A percentile compares a stretch with the other conserved stretches of the same genome.
phyloP scores from a whole-genome alignment of 106 monocot species.

The Dendrobium chrysotoxum region DNA sequence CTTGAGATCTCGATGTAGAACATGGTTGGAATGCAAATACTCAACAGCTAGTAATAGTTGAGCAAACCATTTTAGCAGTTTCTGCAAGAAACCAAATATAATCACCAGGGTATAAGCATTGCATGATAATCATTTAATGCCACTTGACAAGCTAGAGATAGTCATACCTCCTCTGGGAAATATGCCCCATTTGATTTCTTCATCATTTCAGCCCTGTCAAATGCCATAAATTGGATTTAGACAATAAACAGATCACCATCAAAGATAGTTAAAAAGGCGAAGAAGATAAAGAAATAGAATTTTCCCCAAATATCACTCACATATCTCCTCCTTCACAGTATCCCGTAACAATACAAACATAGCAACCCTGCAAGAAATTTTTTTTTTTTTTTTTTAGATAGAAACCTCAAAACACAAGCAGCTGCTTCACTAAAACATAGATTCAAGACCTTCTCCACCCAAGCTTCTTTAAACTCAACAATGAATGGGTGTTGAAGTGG shows the following conservation, averaged over 20 bases:
- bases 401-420: not conserved
- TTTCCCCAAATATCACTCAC: conserved; percentile 38
- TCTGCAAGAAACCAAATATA: conserved; percentile 29
- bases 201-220: conserved; percentile 78
- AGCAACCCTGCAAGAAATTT: conserved; percentile 62
- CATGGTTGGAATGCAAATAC: conserved; percentile 94
- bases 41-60: conserved; percentile 90
- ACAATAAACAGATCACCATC: not conserved
- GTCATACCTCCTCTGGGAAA: conserved; percentile 84
- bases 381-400: not conserved
- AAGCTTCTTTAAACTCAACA: conserved; percentile 98
- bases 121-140: not conserved
- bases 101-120: not conserved
- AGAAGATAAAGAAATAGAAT: not conserved
- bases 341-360: conserved; percentile 97
- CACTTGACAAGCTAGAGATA: not conserved
- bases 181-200: conserved; percentile 63
- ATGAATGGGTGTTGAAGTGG: conserved; percentile 90
- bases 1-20: conserved; percentile 97
- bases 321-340: conserved; percentile 99
- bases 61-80: conserved; percentile 91
- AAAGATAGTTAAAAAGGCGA: not conserved
- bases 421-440: not conserved
- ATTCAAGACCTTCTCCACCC: conserved; percentile 89
- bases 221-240: conserved; percentile 4